A percentile compares a stretch with the other conserved stretches of the same genome.
phyloP scores from a whole-genome alignment of 2,329 filamentous ascomycete genomes.

The Sporothrix variecibatus region DNA sequence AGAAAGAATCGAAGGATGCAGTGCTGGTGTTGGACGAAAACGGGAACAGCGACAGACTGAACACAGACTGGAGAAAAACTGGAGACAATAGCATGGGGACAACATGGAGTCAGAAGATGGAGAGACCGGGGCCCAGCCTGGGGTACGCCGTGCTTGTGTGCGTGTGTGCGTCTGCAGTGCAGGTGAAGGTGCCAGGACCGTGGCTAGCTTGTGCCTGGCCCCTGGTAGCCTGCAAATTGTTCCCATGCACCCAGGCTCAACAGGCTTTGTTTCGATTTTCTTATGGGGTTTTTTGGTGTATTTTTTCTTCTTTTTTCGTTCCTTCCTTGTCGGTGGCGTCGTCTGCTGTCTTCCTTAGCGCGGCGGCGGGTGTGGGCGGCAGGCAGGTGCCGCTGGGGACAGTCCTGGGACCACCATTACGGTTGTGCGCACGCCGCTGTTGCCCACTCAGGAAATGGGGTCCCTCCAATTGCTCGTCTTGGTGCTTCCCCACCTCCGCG shows the following conservation, averaged over 20 bases:
- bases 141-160: neutral
- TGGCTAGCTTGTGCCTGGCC: neutral
- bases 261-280: neutral
- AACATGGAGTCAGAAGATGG: neutral
- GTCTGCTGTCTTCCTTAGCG: neutral
- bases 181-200: neutral
- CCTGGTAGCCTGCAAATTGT: neutral
- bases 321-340: neutral
- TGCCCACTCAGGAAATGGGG: neutral
- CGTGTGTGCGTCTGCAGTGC: neutral
- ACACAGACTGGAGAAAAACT: slow-evolving; percentile 12
- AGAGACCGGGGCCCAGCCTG: slow-evolving; percentile 6
- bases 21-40: neutral
- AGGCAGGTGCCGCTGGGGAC: neutral
- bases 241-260: neutral
- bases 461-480: neutral
- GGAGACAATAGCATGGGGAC: slow-evolving; percentile 2
- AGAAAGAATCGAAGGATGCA: neutral
- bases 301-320: neutral
- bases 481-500: neutral
- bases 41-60: neutral
- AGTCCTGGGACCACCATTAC: neutral
- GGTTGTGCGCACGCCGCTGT: neutral
- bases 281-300: neutral
- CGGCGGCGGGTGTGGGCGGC: slow-evolving; percentile 3